Base-by-base conservation (phyloP, 2,329 filamentous ascomycete genomes). In the Talaromyces sp. region DNA sequence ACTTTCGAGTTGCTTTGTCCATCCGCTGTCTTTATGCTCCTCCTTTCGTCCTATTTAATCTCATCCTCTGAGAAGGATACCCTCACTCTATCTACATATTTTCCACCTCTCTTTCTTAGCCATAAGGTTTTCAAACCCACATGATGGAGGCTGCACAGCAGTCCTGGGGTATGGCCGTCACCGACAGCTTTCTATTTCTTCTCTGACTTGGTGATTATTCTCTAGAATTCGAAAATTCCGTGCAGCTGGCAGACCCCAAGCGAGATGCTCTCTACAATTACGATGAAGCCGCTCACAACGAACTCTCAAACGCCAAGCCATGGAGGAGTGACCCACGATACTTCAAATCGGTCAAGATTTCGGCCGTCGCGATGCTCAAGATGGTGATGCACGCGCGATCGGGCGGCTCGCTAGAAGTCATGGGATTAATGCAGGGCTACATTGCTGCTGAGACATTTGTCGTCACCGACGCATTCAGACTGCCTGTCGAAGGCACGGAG, bases 371-470 rank as follows among this genome's bases (percentile, higher is more conserved):
- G 5, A 85, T 99, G 63, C 86, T 98, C 68, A 99, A 99, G 80
- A 99, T 99, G 95, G 92, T 96, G 66, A 98, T 97, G 91, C 95
- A 99, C 75, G 95, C 95, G 9, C 90, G 95, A n/a, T 93, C 92
- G 0, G 95, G 95, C 66, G 94, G 95, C 61, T 87, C 86, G 31
- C 85, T 98, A 67, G 95, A 99, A 80, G 86, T 99, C 70, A 99
- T 99, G 95, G 95, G 95, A 61, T 78, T 99, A 69, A 99, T 99
- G 95, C 90, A 96, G 73, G 95, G 95, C 65, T 96, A 96, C 76
- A 89, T 96, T 56, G 86, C 91, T 66, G 87, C 88, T 50, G 89
- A 96, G 70, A 87, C 79, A 5, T 91, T 99, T 70, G 87, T 99
- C 67, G 89, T 99, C 59, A 98, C 93, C 1, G 95, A 99, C 72